Evolutionary conservation across 176 grass and related monocot genomes (phyloP), one percentile per base, ranked within the genome.

Genomic region (Lolium multiflorum): DNA sequence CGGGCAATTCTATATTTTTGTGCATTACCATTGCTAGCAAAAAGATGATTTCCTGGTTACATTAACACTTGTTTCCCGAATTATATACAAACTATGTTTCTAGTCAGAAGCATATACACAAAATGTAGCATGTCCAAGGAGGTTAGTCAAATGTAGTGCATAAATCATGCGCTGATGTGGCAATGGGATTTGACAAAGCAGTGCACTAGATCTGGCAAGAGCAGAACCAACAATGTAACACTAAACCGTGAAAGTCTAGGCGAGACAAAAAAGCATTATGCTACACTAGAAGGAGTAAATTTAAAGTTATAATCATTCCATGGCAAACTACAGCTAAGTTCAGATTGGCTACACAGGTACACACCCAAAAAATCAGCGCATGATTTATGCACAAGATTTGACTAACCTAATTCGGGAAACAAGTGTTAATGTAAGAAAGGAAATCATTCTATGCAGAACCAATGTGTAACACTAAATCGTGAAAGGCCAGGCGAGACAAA

Each of bases 301-400:
- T 2, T 17, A 14, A 46, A 8, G 31, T 69, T 35, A 9, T 39
- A 10, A 69, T 18, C 31, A 35, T 69, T 69, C 2, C 25, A 14
- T 56, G 73, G 41, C 38, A 77, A 62, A 51, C 41, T 6, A 77
- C 18, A 78, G 13, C 79, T 71, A 54, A 17, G 51, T 54, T 54
- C 51, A 63, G 66, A 50, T 43, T 87, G 17, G 71, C 37, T 55
- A 71, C 37, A 62, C 44, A 79, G 4, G 15, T n/a, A 71, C 4
- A 71, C 18, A 47, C 4, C 17, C 54, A n/a, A 24, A 61, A 77
- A 35, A 35, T 35, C 31, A 35, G 31, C 31, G 31, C 31, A 35
- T 35, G 31, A 35, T 35, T 35, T 35, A 35, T 35, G 31, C 31
- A 35, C 31, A 2, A 35, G 31, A 35, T 35, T 35, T 35, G 31